Evolutionary conservation across 805 yeast species (phyloP).

Genomic region (Candida silvicultrix): DNA sequence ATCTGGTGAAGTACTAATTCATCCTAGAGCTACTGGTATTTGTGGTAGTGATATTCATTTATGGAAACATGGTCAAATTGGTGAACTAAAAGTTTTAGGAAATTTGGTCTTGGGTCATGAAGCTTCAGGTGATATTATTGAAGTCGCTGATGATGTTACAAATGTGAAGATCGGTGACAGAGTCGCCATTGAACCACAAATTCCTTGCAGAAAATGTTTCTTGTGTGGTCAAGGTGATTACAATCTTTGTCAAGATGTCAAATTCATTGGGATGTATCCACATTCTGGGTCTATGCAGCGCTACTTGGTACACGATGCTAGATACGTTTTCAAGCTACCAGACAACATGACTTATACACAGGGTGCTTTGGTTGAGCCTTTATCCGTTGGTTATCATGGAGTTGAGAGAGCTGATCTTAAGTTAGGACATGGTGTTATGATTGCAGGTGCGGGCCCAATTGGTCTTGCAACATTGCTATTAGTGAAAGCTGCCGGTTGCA

Average conservation of each 20-base stretch:
- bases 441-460: constrained; percentile 60
- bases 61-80: constrained; percentile 60
- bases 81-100: constrained; percentile 32
- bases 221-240: constrained; percentile 33
- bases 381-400: constrained; percentile 48
- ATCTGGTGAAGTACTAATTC: constrained; percentile 12
- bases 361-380: constrained; percentile 52
- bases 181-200: constrained; percentile 49
- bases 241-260: constrained; percentile 32
- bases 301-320: constrained; percentile 25
- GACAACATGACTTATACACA: constrained; percentile 39
- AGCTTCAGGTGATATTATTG: constrained; percentile 38
- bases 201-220: constrained; percentile 39
- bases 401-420: constrained; percentile 40
- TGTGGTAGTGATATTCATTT: constrained; percentile 74
- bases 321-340: constrained; percentile 32
- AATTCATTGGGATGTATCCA: constrained; percentile 32
- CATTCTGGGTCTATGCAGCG: constrained; percentile 34
- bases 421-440: constrained; percentile 41
- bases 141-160: constrained; percentile 41
- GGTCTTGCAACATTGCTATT: constrained; percentile 42
- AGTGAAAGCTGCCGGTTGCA: constrained; percentile 47
- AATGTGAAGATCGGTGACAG: constrained; percentile 39
- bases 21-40: constrained; percentile 54
- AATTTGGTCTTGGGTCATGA: constrained; percentile 39